Evolutionary conservation across 495 filamentous ascomycete species (phyloP), one percentile per base, ranked within the genome.

Genomic region (Daldinia vernicosa): DNA sequence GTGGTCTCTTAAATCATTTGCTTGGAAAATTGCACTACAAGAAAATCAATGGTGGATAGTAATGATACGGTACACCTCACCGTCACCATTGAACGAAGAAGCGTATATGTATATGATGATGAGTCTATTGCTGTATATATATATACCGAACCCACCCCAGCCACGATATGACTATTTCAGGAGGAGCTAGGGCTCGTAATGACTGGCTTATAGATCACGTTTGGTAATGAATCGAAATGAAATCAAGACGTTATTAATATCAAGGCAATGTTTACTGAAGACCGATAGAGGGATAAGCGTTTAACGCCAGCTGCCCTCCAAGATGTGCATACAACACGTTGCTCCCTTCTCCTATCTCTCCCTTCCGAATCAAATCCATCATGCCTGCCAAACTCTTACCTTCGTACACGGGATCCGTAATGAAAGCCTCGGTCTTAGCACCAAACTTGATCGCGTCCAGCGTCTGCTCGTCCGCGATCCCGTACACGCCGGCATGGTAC

Each of bases 321-420:
- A 89, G 72, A 75, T 91, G 88, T 22, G 87, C 88, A 80, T 89
- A 91, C 65, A 91, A 63, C 17, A 89, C 83, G 76, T 87, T 90
- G 40, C 81, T 84, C 0, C 83, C 87, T 7, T 76, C 72, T 0
- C 26, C 26, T 50, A 91, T 86, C 68, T 87, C 86, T 5, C 83
- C 88, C 47, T 79, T 81, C 32, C 77, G 78, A n/a, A 90, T 84
- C 83, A 90, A 75, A 71, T 88, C 86, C 75, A 90, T 81, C 85
- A 91, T 85, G 0, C 89, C 88, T 2, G 88, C 87, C 67, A 91
- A 75, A 63, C 85, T 89, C 82, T 90, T 91, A 0, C 89, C 89
- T 75, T 89, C 87, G 69, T 91, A 90, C 2, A 91, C 89, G 0
- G 88, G 88, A 73, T 91, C 89, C 8, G 88, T 90, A 55, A 91